A percentile compares a stretch with the other conserved stretches of the same genome.
phyloP scores from a whole-genome alignment of 305 asterid species.

The Andrographis paniculata region DNA sequence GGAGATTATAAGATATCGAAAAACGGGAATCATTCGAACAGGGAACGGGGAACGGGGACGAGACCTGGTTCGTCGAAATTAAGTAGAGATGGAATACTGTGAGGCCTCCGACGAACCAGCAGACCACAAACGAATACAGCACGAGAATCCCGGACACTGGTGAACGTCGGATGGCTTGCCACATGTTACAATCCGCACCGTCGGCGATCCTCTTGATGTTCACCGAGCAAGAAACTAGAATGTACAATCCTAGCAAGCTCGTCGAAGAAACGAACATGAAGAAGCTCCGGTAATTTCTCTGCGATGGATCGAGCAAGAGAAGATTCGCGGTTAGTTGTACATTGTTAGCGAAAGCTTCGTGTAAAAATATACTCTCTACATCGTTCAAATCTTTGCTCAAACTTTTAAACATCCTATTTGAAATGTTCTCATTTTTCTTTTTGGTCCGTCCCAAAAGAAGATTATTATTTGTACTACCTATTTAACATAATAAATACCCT shows the following conservation, averaged over 20 bases:
- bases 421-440: too few relatives aligned
- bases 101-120: conserved; percentile 93
- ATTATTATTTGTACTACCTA: too few relatives aligned
- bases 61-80: conserved; percentile 66
- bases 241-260: conserved; percentile 58
- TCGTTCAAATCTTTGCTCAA: too few relatives aligned
- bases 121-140: conserved; percentile 50
- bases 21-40: neutral
- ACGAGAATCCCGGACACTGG: conserved; percentile 67
- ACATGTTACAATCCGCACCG: conserved; percentile 28
- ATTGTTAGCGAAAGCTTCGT: too few relatives aligned
- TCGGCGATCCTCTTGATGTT: conserved; percentile 47
- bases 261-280: conserved; percentile 80
- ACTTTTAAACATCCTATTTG: too few relatives aligned
- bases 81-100: conserved; percentile 75
- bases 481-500: too few relatives aligned
- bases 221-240: conserved; percentile 54
- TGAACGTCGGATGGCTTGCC: conserved; percentile 52
- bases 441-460: too few relatives aligned
- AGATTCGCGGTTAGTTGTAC: too few relatives aligned
- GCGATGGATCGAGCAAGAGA: too few relatives aligned
- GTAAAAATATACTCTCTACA: too few relatives aligned
- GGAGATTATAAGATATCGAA: neutral
- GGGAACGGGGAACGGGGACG: neutral
- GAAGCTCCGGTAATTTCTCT: conserved; percentile 82